Evolutionary conservation across 75 land plant genomes (phyloP), one percentile per base, ranked within the genome.

Genomic region (Pinus albicaulis): DNA sequence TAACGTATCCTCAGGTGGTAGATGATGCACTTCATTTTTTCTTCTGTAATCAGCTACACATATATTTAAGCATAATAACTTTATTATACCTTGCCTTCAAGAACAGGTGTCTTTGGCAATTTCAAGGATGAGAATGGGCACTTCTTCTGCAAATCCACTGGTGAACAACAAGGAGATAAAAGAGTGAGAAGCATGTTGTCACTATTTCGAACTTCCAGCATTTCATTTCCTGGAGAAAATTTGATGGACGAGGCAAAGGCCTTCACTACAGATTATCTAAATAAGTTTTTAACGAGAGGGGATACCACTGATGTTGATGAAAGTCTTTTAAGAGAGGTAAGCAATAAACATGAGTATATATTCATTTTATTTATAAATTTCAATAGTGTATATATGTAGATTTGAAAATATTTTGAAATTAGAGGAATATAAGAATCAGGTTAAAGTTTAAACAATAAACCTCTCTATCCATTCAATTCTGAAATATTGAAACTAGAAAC

Each of bases 1-100:
- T 34, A 53, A 80, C 26, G 82, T 86, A 28, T 76, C 86, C 13
- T 75, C 76, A 60, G 89, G 91, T 89, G 17, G 6, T 5, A n/a
- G n/a, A n/a, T 7, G 22, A 0, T 58, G 23, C 19, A 20, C 3
- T 58, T 58, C 20, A 20, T 19, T 58, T 58, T 58, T 5, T 20
- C 11, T 20, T 59, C 10, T 6, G 60, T 22, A n/a, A 23, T n/a
- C 7, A n/a, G 23, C n/a, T 7, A n/a, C 2, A 22, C 3, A n/a
- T 7, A 5, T 2, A n/a, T n/a, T 59, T 59, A 36, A n/a, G n/a
- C n/a, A n/a, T n/a, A n/a, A n/a, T n/a, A n/a, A n/a, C n/a, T n/a
- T n/a, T n/a, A n/a, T n/a, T n/a, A n/a, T n/a, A n/a, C n/a, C n/a
- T n/a, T n/a, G n/a, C n/a, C n/a, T n/a, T n/a, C n/a, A n/a, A n/a